Evolutionary conservation across 352 stramenopile genomes (phyloP), one percentile per base, ranked within the genome.

Genomic region (Phytophthora constricta): DNA sequence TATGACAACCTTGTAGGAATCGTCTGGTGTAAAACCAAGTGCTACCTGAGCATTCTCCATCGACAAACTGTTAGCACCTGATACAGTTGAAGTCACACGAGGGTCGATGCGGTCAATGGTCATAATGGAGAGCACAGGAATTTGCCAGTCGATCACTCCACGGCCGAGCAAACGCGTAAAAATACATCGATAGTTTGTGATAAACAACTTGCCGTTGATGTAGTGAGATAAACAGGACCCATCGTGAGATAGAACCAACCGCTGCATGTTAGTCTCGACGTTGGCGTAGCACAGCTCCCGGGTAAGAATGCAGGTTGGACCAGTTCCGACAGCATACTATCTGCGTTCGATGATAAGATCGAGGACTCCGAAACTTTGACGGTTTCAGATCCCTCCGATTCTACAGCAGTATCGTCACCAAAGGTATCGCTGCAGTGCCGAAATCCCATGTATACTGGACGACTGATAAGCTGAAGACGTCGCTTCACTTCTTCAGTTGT

Each of bases 161-260:
- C 56, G 62, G 27, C 67, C 79, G 16, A 91, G 62, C 8, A 90
- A 22, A 10, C 76, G 76, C 17, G 74, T 88, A 68, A 94, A 96
- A 27, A 92, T 75, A 41, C 87, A 96, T 9, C 87, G 86, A 47
- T 94, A 96, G 63, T 90, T 96, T 13, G 84, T 94, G 39, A 96
- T 83, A 47, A 86, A 94, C 49, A 96, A 74, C 49, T 89, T 91
- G 2, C 87, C 87, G 27, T 74, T 84, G 41, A 92, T 80, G 47
- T 90, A 91, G 48, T 92, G 84, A 37, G 82, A 73, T 20, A 87
- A 50, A 22, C 84, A 93, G 14, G 84, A 87, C 31, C 85, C 85
- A 47, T 93, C 80, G 27, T 88, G 72, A 11, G 84, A 82, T 1
- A 90, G 62, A 25, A 86, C 72, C 19, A 89, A 79, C 53, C 75